A percentile compares a stretch with the other conserved stretches of the same genome.
These are phyloP conservation scores for Hypoxylon sp. DNA, from an alignment of 2,329 filamentous ascomycete genomes.

Conservation along the genomic window DNA sequence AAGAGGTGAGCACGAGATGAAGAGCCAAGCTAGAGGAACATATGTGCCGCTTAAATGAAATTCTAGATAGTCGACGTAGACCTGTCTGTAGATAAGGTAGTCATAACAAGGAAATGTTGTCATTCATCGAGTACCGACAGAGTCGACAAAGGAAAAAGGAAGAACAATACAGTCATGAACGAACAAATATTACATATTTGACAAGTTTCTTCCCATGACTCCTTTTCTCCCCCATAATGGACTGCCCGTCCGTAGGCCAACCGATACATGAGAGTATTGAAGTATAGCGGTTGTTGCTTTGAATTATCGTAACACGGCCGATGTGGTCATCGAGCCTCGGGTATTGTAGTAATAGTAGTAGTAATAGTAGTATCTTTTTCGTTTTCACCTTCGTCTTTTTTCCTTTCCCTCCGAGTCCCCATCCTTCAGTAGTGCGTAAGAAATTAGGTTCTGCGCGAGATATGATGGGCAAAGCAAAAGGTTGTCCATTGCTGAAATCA, in stretches of 20 bases:
- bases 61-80: slow-evolving; percentile 14
- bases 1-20: slow-evolving; percentile 3
- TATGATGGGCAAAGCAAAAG: slow-evolving; percentile 30
- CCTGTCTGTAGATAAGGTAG: slow-evolving; percentile 27
- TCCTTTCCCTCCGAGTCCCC: slow-evolving; percentile 29
- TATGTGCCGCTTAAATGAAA: slow-evolving; percentile 13
- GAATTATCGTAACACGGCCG: slow-evolving; percentile 53
- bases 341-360: slow-evolving; percentile 41
- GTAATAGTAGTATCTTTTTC: slow-evolving; percentile 37
- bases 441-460: slow-evolving; percentile 40
- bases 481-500: slow-evolving; percentile 43
- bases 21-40: background rate
- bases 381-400: slow-evolving; percentile 29
- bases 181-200: slow-evolving; percentile 65
- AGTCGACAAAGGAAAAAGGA: slow-evolving; percentile 51
- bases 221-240: slow-evolving; percentile 47
- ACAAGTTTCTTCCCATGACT: slow-evolving; percentile 54
- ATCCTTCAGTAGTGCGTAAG: slow-evolving; percentile 40
- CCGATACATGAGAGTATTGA: slow-evolving; percentile 46
- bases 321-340: slow-evolving; percentile 43
- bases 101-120: slow-evolving; percentile 47
- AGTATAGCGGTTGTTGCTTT: slow-evolving; percentile 45
- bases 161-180: slow-evolving; percentile 57
- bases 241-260: slow-evolving; percentile 44
- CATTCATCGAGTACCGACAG: slow-evolving; percentile 50